Conservation (phyloP, 1,284 basidiomycete genomes). For the Ustilago crameri region DNA sequence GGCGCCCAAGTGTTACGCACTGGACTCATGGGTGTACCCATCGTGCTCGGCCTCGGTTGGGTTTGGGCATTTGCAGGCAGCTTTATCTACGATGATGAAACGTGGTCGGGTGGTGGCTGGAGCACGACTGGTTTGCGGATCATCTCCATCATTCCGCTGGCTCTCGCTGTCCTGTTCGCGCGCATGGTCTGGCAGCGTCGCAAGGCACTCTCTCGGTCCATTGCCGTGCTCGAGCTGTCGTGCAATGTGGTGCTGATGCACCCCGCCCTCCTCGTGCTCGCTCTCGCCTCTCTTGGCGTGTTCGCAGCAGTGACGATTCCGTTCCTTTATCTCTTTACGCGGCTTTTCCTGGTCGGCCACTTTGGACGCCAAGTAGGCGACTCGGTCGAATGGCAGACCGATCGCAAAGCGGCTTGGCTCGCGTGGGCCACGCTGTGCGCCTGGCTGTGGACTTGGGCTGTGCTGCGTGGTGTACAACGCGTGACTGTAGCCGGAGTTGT, state of each 20-base stretch:
- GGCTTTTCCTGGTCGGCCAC: conserved; percentile 73
- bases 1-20: conserved; percentile 51
- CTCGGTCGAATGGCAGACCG: conserved; percentile 77
- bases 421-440: conserved; percentile 77
- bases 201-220: conserved; percentile 74
- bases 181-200: conserved; percentile 76
- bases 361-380: conserved; percentile 43
- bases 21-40: conserved; percentile 72
- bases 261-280: conserved; percentile 83
- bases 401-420: conserved; percentile 83
- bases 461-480: conserved; percentile 82
- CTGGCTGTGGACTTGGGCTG: conserved; percentile 92
- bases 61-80: conserved; percentile 89
- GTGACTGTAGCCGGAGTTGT: conserved; percentile 84
- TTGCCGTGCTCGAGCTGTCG: conserved; percentile 81
- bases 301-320: conserved; percentile 82
- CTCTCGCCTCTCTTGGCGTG: conserved; percentile 79
- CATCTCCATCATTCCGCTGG: conserved; percentile 80
- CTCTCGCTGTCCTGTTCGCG: conserved; percentile 77
- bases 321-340: conserved; percentile 80
- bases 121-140: conserved; percentile 84
- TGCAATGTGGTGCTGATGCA: conserved; percentile 81
- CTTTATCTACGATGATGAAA: conserved; percentile 82
- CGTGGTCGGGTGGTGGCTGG: conserved; percentile 77
- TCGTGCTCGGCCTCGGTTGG: conserved; percentile 81